phyloP scores from a whole-genome alignment of 2,329 filamentous ascomycete genomes.

The Beauveria bassiana region DNA sequence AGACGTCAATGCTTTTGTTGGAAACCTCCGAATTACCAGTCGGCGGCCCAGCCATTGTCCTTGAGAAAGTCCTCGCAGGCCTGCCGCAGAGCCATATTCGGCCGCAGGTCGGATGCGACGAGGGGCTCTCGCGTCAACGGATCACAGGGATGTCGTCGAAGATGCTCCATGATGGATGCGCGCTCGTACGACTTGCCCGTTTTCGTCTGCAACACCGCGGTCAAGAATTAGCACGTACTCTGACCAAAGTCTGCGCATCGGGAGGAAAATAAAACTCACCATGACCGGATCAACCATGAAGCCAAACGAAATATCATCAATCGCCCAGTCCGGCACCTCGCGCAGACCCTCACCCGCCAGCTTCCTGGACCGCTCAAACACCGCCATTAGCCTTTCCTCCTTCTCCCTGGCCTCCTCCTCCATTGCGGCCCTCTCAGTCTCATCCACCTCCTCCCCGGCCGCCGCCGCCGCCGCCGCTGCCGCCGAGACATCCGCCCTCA shows the following conservation, averaged over 20 bases:
- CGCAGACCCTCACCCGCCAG: conserved; percentile 36
- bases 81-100: conserved; percentile 73
- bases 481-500: conserved; percentile 35
- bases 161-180: conserved; percentile 74
- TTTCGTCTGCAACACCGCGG: conserved; percentile 43
- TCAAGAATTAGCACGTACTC: neutral
- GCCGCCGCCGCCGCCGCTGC: conserved; percentile 23
- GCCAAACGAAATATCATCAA: conserved; percentile 69
- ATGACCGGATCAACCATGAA: conserved; percentile 66
- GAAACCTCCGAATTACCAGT: conserved; percentile 54
- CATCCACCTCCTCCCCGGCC: conserved; percentile 18
- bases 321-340: conserved; percentile 65
- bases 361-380: conserved; percentile 45
- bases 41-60: conserved; percentile 85
- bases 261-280: neutral
- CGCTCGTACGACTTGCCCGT: conserved; percentile 89
- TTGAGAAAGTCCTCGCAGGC: conserved; percentile 81
- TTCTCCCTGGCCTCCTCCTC: conserved; percentile 39
- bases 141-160: conserved; percentile 67
- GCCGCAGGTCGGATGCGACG: conserved; percentile 59
- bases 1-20: neutral
- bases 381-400: conserved; percentile 33
- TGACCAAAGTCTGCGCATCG: neutral
- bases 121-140: conserved; percentile 77
- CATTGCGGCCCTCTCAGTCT: conserved; percentile 42